Base-by-base conservation (phyloP, 768 basidiomycete species). In the Pleurotus platypus region DNA sequence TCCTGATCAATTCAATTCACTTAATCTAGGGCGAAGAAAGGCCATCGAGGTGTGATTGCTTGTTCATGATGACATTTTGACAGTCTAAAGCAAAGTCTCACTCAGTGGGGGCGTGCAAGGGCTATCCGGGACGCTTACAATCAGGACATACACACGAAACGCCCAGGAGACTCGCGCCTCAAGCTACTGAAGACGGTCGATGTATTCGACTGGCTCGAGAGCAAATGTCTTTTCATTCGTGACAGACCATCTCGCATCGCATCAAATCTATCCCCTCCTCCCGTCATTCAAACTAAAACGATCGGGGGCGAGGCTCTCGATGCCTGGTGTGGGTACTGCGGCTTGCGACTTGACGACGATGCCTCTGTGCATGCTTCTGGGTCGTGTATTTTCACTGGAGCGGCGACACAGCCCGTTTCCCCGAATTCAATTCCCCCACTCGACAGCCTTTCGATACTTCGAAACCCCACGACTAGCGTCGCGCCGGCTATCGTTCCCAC, bases 31-130 rank as follows among this genome's bases (percentile, higher is more conserved):
- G 18, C 70, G 81, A 56, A 70, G 75, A 55, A 81, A 82, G 64
- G 80, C 80, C 3, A 79, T 83, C 12, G 79, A 81, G 67, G 81
- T 80, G 61, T 56, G 68, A 55, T 38, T 26, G 15, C 12, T 46
- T 20, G 7, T 45, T 18, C 30, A 11, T 11, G 9, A 11, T 9
- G 3, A 9, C 4, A 30, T 27, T 16, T 42, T 5, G 24, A 24
- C 3, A 4, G 35, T 20, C 5, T 12, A 50, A 38, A 46, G 5
- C 20, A 43, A 24, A 37, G 11, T 50, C 13, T 42, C 22, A 3
- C 1, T 24, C 13, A 83, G 82, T 81, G 79, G 78, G 71, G 72
- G 45, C 77, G 80, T 43, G 75, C 78, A 8, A 70, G 67, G 46
- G 78, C 78, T 40, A 67, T 82, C 47, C 74, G 70, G 49, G 70